Percentiles rank a stretch among this genome's conserved stretches.
Conservation (phyloP, 148 eudicot genomes). For the Fagopyrum tataricum region DNA sequence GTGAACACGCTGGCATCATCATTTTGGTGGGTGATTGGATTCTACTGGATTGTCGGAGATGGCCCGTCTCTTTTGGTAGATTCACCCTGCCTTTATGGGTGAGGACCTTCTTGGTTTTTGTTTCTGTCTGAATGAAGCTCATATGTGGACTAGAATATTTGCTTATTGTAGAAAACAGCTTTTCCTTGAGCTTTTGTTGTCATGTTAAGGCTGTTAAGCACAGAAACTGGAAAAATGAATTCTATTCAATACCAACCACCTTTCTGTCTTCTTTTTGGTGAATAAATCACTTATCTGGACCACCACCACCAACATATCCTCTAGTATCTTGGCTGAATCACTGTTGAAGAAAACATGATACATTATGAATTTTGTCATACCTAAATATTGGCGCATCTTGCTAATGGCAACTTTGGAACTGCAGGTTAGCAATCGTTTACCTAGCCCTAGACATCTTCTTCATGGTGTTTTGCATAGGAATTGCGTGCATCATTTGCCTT, state of each 20-base stretch:
- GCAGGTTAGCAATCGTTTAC: constrained; percentile 92
- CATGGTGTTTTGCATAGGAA: constrained; percentile 81
- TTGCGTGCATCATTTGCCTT: constrained; percentile 59
- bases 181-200: no score
- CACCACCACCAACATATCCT: no score
- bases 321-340: not conserved
- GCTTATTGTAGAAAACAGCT: constrained; percentile 48
- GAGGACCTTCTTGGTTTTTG: not conserved
- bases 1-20: constrained; percentile 80
- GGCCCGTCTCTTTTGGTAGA: constrained; percentile 56
- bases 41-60: constrained; percentile 87
- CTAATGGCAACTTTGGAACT: constrained; percentile 57
- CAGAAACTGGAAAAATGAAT: constrained; percentile 52
- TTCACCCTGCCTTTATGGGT: constrained; percentile 90
- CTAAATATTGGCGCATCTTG: no score
- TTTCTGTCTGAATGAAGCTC: constrained; percentile 28
- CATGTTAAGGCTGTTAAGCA: no score
- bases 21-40: constrained; percentile 97
- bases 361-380: no score
- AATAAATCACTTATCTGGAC: no score
- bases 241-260: constrained; percentile 21
- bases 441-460: constrained; percentile 96
- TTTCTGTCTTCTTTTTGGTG: no score
- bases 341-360: not conserved
- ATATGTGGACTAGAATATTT: constrained; percentile 55